Percentiles rank a stretch among this genome's conserved stretches.
Evolutionary conservation across 2,329 filamentous ascomycete genomes (phyloP).

Genomic region (Claviceps purpurea): DNA sequence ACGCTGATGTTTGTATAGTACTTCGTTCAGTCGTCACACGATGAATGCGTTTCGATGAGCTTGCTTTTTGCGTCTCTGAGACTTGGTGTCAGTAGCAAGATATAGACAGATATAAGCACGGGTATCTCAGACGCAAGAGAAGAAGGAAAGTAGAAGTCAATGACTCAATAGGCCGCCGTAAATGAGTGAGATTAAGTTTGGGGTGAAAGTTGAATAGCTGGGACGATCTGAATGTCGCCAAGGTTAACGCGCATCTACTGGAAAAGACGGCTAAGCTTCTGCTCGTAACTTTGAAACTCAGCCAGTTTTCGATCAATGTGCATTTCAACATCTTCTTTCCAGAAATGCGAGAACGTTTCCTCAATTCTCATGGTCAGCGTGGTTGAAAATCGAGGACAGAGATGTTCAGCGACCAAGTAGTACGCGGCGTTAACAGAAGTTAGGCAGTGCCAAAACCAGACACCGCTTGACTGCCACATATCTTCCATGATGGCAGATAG

Average conservation of each 20-base stretch:
- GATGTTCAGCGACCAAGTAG: conserved; percentile 1
- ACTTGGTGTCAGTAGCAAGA: no score
- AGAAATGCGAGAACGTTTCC: not conserved
- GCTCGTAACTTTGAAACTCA: conserved; percentile 1
- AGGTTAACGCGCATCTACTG: not conserved
- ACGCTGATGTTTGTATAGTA: no score
- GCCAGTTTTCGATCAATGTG: not conserved
- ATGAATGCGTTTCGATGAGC: no score
- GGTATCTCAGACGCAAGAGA: no score
- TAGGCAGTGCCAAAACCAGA: conserved; percentile 4
- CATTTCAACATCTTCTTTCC: not conserved
- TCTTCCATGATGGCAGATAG: conserved; percentile 1
- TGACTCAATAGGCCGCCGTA: no score
- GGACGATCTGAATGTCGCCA: not conserved
- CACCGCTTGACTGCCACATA: conserved; percentile 2
- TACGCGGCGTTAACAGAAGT: not conserved
- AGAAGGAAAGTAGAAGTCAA: no score
- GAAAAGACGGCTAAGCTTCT: not conserved
- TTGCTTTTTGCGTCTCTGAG: no score
- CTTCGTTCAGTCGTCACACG: no score
- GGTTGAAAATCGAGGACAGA: not conserved
- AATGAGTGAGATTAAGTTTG: no score
- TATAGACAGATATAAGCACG: no score
- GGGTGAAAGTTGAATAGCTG: not conserved
- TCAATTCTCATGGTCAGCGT: not conserved